Evolutionary conservation across 805 yeast genomes (phyloP).

Genomic region (Suhomyces faveliae): DNA sequence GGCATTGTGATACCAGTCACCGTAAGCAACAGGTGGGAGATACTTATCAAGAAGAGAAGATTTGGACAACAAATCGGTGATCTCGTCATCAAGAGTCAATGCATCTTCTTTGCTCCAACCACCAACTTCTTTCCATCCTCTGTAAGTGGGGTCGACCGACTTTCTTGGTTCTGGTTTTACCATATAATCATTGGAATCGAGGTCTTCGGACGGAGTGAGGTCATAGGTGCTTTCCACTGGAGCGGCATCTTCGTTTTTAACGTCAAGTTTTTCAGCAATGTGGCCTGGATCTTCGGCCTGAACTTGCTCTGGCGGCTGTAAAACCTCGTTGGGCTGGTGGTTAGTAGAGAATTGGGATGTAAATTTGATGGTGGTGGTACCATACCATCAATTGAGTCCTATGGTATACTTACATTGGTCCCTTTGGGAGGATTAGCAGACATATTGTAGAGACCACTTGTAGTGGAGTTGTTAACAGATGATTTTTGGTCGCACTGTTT

Average conservation of each 20-base stretch:
- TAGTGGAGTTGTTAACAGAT: background rate
- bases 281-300: slow-evolving; percentile 1
- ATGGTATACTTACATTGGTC: slow-evolving; percentile 7
- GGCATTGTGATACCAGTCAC: slow-evolving; percentile 96
- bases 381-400: background rate
- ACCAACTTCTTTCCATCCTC: slow-evolving; percentile 95
- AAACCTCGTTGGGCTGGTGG: slow-evolving; percentile 32
- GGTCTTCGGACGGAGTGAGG: slow-evolving; percentile 38
- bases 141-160: slow-evolving; percentile 63
- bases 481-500: background rate
- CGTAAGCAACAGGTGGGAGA: slow-evolving; percentile 73
- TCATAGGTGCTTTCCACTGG: slow-evolving; percentile 12
- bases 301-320: slow-evolving; percentile 34
- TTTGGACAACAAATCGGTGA: slow-evolving; percentile 64
- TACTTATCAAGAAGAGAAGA: slow-evolving; percentile 75
- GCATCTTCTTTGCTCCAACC: slow-evolving; percentile 75
- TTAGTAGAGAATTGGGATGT: slow-evolving; percentile 14
- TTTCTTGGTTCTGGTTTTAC: slow-evolving; percentile 45
- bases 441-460: background rate
- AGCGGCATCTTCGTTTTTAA: background rate
- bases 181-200: slow-evolving; percentile 30
- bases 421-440: slow-evolving; percentile 3
- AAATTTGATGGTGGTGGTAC: background rate
- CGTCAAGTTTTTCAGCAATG: slow-evolving; percentile 7
- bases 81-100: slow-evolving; percentile 65